Evolutionary conservation across 768 basidiomycete genomes (phyloP).

Genomic region (Leccinum sublutescens): DNA sequence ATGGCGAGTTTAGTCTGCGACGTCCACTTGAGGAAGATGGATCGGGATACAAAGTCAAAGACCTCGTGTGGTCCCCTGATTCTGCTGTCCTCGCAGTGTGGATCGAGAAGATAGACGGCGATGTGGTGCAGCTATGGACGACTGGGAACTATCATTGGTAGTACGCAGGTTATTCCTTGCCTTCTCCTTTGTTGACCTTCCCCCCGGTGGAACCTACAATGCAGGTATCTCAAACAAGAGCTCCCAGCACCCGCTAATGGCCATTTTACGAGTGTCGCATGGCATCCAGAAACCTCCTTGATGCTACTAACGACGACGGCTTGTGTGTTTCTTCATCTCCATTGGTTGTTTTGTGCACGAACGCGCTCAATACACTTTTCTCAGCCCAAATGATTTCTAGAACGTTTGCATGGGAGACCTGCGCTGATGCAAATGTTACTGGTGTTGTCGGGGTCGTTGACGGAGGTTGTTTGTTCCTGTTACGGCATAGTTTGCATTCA

Average conservation of each 20-base stretch:
- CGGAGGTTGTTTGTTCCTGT: constrained; percentile 56
- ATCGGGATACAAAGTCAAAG: constrained; percentile 73
- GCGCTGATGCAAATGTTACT: constrained; percentile 69
- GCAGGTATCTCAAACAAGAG: constrained; percentile 93
- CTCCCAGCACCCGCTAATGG: constrained; percentile 49
- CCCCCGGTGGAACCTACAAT: background rate
- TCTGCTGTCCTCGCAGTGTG: constrained; percentile 84
- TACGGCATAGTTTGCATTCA: background rate
- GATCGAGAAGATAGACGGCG: constrained; percentile 66
- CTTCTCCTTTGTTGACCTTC: constrained; percentile 7
- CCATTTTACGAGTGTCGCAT: constrained; percentile 71
- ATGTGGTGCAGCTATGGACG: constrained; percentile 93
- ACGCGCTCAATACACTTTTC: constrained; percentile 3
- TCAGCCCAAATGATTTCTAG: constrained; percentile 57
- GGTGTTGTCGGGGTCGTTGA: constrained; percentile 89
- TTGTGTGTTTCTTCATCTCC: constrained; percentile 42
- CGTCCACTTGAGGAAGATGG: constrained; percentile 33
- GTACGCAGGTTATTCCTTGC: constrained; percentile 1
- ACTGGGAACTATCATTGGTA: constrained; percentile 95
- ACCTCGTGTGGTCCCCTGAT: constrained; percentile 85
- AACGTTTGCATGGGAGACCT: constrained; percentile 79
- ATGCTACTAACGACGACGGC: constrained; percentile 63
- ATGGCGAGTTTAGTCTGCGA: constrained; percentile 80
- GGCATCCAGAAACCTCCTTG: constrained; percentile 85
- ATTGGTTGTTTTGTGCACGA: background rate